A percentile compares a stretch with the other conserved stretches of the same genome.
These are phyloP conservation scores for Saururus chinensis DNA, from an alignment of 164 flowering plant species.

Conservation along the genomic window DNA sequence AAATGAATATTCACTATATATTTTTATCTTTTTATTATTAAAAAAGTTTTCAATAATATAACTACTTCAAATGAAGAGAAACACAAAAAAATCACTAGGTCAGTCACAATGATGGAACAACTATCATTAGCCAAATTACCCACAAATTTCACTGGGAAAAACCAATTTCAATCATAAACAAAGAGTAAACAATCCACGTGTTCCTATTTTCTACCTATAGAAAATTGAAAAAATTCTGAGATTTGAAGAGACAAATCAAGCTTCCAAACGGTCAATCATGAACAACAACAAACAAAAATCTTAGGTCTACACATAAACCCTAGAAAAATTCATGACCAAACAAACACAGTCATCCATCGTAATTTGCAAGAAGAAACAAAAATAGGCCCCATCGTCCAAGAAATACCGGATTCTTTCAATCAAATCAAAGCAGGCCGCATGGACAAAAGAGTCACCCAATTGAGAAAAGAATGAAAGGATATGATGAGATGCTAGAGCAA, in stretches of 20 bases:
- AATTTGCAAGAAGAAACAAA: neutral
- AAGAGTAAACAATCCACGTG: no score
- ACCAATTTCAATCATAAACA: neutral
- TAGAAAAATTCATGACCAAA: constrained; percentile 15
- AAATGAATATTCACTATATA: no score
- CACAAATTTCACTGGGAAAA: no score
- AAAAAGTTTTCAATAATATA: no score
- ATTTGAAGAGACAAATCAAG: no score
- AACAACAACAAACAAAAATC: neutral
- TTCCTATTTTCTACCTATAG: no score
- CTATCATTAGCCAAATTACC: no score
- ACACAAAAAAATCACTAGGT: neutral
- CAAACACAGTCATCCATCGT: no score
- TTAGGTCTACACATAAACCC: constrained; percentile 14
- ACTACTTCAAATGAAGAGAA: no score
- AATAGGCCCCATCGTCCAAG: neutral
- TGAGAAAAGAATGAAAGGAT: constrained; percentile 24
- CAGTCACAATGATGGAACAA: neutral
- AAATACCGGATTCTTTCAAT: neutral
- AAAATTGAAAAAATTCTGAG: neutral
- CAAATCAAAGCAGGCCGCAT: neutral
- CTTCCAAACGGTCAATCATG: no score
- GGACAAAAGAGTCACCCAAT: neutral
- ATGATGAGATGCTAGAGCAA: constrained; percentile 33
- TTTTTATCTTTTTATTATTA: no score